Evolutionary conservation across 2,329 filamentous ascomycete species (phyloP).

Genomic region (Berkeleyomyces rouxiae): DNA sequence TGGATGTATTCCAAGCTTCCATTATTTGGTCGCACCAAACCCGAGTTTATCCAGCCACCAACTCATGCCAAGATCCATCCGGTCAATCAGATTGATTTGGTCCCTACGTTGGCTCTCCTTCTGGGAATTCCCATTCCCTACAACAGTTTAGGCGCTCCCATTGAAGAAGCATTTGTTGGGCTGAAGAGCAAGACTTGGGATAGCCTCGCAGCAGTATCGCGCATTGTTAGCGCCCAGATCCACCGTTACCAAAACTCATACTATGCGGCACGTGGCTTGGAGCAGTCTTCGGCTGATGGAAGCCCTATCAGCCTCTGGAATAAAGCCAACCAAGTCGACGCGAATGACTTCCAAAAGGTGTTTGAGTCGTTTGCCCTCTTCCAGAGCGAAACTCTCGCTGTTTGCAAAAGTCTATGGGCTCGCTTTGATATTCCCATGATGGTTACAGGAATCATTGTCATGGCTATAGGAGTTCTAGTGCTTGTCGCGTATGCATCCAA

Average conservation of each 20-base stretch:
- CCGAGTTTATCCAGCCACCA: slow-evolving; percentile 40
- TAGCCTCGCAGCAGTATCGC: slow-evolving; percentile 61
- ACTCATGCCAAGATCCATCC: slow-evolving; percentile 62
- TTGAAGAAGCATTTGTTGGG: slow-evolving; percentile 82
- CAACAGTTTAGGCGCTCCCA: slow-evolving; percentile 85
- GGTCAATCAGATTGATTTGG: slow-evolving; percentile 78
- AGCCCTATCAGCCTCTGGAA: slow-evolving; percentile 28
- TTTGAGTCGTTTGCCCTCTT: slow-evolving; percentile 52
- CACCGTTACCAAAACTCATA: slow-evolving; percentile 80
- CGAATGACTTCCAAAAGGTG: slow-evolving; percentile 24
- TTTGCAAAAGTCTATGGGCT: slow-evolving; percentile 80
- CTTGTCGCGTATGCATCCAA: slow-evolving; percentile 57
- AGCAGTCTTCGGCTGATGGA: slow-evolving; percentile 34
- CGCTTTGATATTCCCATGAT: slow-evolving; percentile 80
- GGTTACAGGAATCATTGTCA: slow-evolving; percentile 57
- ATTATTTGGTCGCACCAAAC: slow-evolving; percentile 61
- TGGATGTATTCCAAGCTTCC: slow-evolving; percentile 96
- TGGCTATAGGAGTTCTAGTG: slow-evolving; percentile 49
- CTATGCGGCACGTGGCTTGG: slow-evolving; percentile 51
- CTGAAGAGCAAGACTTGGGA: slow-evolving; percentile 51
- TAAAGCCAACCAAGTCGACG: slow-evolving; percentile 30
- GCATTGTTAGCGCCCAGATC: slow-evolving; percentile 68
- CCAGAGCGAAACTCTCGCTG: slow-evolving; percentile 57
- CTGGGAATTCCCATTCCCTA: slow-evolving; percentile 87
- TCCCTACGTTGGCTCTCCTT: slow-evolving; percentile 76